Base-by-base conservation (phyloP, 129 eudicot genomes). In the Saposhnikovia divaricata region DNA sequence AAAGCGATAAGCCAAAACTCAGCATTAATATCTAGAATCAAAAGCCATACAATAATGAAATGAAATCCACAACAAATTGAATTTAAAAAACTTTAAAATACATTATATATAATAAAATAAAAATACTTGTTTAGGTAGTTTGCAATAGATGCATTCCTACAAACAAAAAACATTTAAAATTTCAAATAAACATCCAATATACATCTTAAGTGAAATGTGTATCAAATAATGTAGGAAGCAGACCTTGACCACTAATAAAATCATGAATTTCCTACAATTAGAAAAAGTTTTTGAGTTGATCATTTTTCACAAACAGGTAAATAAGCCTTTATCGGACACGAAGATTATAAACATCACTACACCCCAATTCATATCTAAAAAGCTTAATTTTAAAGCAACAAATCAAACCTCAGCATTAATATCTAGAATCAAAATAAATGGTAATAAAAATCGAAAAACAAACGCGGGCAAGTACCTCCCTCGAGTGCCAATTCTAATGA, bases 401-500 rank as follows among this genome's bases (percentile, higher is more conserved):
- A 19, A 13, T 7, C 21, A 44, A 44, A 25, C 44, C 2, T 44
- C 4, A 44, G 18, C 77, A 73, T 44, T 25, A 43, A 73, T 19
- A 73, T 44, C 6, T 5, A n/a, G 7, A 40, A 19, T 16, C 5
- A 2, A 27, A 48, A 46, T 4, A 16, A 48, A 25, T 13, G 34
- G 21, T 6, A 1, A 74, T 3, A 46, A 74, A 27, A 43, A 4
- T 74, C 42, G 46, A 66, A 9, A 3, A 3, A 21, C 65, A 39
- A 40, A 53, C 25, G 69, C 69, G 25, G 25, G 66, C n/a, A 59
- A 59, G 46, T 82, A 92, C 97, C 97, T 92, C 66, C 97, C 97
- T 82, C 97, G 76, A 21, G 97, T 92, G 18, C 97, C 97, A 80
- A 92, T 90, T 83, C 95, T 80, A 11, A 92, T 72, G 11, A 92